These are phyloP conservation scores for Auxenochlorella pyrenoidosa DNA, from an alignment of 139 green algal species.

Conservation along the genomic window DNA sequence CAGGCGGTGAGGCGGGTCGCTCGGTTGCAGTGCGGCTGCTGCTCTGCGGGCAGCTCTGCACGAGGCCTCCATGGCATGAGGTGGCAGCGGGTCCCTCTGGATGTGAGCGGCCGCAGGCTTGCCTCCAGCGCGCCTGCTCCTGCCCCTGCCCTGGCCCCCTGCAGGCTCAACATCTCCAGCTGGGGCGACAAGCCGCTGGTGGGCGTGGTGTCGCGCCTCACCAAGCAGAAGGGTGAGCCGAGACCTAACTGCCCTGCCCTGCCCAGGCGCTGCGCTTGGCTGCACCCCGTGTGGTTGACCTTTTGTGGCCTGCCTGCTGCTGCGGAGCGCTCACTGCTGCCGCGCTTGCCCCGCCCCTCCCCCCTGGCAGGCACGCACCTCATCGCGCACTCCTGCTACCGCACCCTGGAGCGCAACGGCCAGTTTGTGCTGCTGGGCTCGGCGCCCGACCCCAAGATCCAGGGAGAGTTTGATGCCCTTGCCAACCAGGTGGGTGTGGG, in stretches of 20 bases:
- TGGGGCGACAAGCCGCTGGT: conserved; percentile 84
- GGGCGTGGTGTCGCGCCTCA: conserved; percentile 82
- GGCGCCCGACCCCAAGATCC: conserved; percentile 82
- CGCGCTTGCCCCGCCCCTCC: neutral
- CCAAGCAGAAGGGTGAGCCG: conserved; percentile 86
- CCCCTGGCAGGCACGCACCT: conserved; percentile 88
- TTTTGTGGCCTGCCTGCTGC: neutral
- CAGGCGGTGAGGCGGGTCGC: conserved; percentile 31
- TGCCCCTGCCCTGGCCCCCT: neutral
- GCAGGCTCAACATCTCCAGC: conserved; percentile 61
- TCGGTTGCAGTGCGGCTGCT: neutral
- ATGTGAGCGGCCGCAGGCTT: neutral
- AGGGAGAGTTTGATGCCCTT: conserved; percentile 64
- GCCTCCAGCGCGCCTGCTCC: neutral
- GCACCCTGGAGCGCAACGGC: conserved; percentile 85
- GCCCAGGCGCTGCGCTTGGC: neutral
- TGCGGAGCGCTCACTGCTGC: neutral
- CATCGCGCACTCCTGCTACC: conserved; percentile 95
- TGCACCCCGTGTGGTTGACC: neutral
- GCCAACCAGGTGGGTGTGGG: neutral
- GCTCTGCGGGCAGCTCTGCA: neutral
- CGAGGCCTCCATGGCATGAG: neutral
- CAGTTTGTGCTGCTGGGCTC: conserved; percentile 99
- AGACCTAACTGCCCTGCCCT: neutral
- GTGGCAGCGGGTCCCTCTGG: neutral